phyloP scores from a whole-genome alignment of 2,329 filamentous ascomycete species.

The Metarhizium humberi region DNA sequence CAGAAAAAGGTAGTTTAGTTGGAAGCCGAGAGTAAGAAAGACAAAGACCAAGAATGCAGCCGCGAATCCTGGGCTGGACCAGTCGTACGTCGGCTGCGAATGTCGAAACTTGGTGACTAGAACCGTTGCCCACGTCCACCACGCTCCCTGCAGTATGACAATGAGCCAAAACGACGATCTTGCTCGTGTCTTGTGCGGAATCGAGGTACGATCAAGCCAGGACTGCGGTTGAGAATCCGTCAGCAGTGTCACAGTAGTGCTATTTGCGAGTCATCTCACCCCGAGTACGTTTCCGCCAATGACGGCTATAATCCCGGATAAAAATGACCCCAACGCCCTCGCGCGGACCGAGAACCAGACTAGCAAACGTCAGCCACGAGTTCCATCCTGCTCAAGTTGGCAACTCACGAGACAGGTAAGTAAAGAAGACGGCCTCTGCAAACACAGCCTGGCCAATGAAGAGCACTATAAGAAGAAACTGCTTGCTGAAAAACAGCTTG shows the following conservation, averaged over 20 bases:
- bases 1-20: slow-evolving; percentile 66
- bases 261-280: slow-evolving; percentile 20
- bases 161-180: slow-evolving; percentile 46
- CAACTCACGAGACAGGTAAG: slow-evolving; percentile 38
- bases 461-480: slow-evolving; percentile 48
- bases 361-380: slow-evolving; percentile 2
- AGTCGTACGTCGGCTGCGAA: slow-evolving; percentile 55
- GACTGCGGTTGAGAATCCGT: slow-evolving; percentile 15
- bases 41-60: slow-evolving; percentile 58
- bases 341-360: slow-evolving; percentile 64
- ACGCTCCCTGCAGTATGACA: slow-evolving; percentile 51
- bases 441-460: slow-evolving; percentile 42
- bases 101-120: slow-evolving; percentile 50
- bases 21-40: slow-evolving; percentile 58
- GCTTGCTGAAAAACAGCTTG: background rate
- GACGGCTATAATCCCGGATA: slow-evolving; percentile 59
- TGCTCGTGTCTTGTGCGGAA: slow-evolving; percentile 44
- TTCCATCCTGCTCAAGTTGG: background rate
- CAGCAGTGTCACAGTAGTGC: background rate
- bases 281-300: slow-evolving; percentile 54
- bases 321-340: slow-evolving; percentile 60
- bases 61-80: slow-evolving; percentile 54
- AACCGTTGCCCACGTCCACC: slow-evolving; percentile 65
- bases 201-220: slow-evolving; percentile 49
- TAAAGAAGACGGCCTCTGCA: slow-evolving; percentile 62